Base-by-base conservation (phyloP, 2,329 filamentous ascomycete genomes). In the Mariannaea sp. region DNA sequence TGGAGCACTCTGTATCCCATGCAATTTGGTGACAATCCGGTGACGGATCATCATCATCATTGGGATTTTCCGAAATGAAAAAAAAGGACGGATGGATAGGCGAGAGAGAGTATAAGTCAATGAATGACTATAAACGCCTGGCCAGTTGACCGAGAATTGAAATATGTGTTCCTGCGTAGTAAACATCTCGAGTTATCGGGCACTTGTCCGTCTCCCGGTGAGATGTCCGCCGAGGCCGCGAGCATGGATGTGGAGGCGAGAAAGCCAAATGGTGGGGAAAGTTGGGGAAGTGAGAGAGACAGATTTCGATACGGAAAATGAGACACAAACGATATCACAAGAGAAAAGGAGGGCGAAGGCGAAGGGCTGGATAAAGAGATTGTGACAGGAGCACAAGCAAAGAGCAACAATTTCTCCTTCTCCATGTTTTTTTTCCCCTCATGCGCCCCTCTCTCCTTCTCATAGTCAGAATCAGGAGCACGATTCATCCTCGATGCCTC, bases 131-230 rank as follows among this genome's bases (percentile, higher is more conserved):
- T 32, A 14, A 22, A n/a, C 24, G 24, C 5, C 35, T 35, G 44
- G 54, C 32, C 49, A 56, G 41, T 35, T 49, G 54, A 49, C 45
- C 44, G 52, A 42, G 40, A 42, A 29, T 20, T 5, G 13, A 39
- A n/a, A n/a, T n/a, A n/a, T n/a, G n/a, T n/a, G n/a, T n/a, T n/a
- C n/a, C n/a, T n/a, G n/a, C n/a, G n/a, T n/a, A n/a, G n/a, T n/a
- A n/a, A n/a, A n/a, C n/a, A n/a, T n/a, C n/a, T n/a, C n/a, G 14
- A 33, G 16, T 29, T 14, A 27, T 46, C 54, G 54, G 54, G 19
- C 14, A 56, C 44, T 49, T 53, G 49, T 53, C 54, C 54, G 53
- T 40, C 40, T 22, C 20, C 48, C 46, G 53, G 53, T 19, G 36
- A 56, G 32, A 43, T 53, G 53, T 56, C 53, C 53, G 53, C 30